Conservation (phyloP, 2,329 filamentous ascomycete species). For the Colletotrichum abscissum region DNA sequence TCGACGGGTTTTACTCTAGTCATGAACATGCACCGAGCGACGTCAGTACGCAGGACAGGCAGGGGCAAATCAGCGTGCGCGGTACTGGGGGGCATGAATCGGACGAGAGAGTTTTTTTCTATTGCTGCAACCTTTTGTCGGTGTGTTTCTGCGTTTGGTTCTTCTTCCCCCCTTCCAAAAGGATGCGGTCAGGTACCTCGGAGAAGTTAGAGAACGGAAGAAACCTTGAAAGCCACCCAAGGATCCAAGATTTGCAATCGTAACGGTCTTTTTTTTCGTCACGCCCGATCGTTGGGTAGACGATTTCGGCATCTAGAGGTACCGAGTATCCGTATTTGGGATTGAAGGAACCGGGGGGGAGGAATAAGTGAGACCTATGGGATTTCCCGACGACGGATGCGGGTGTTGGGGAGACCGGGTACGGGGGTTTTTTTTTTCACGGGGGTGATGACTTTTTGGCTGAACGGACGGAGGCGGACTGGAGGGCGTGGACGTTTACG, state of each 20-base stretch:
- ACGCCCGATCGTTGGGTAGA: background rate
- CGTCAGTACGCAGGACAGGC: too few species aligned
- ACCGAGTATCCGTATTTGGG: background rate
- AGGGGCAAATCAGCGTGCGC: too few species aligned
- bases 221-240: background rate
- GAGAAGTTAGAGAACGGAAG: background rate
- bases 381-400: background rate
- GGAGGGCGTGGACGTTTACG: background rate
- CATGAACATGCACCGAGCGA: background rate
- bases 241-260: background rate
- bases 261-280: background rate
- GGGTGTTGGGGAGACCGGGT: background rate
- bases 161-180: too few species aligned
- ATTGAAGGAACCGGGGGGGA: too few species aligned
- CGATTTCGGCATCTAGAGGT: background rate
- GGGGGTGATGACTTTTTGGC: too few species aligned
- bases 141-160: background rate
- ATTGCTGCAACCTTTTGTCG: background rate
- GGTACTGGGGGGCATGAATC: background rate
- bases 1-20: background rate
- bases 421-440: background rate
- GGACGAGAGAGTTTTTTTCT: background rate
- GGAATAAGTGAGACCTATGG: background rate
- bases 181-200: too few species aligned
- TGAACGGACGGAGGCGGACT: background rate